Evolutionary conservation across 805 yeast species (phyloP).

Genomic region (Ogataea minuta): DNA sequence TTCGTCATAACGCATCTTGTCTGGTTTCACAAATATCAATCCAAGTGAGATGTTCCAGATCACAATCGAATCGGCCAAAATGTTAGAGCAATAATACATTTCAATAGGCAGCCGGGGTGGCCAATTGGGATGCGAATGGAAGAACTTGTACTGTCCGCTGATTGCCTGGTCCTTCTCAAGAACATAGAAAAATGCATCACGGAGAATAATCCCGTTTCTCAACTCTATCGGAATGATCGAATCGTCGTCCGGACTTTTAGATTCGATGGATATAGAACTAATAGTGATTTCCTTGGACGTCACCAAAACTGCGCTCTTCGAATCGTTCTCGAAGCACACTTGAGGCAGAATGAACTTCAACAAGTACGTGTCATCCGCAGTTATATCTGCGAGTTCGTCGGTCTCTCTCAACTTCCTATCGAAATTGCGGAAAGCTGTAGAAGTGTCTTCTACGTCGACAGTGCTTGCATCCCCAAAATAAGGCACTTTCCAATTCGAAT

Average conservation of each 20-base stretch:
- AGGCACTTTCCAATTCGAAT: conserved; percentile 10
- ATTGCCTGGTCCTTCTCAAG: conserved; percentile 39
- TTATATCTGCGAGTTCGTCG: conserved; percentile 18
- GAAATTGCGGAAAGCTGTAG: conserved; percentile 41
- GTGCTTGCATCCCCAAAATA: conserved; percentile 11
- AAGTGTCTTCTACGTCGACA: conserved; percentile 19
- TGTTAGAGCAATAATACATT: conserved; percentile 49
- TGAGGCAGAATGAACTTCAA: conserved; percentile 82
- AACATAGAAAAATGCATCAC: conserved; percentile 56
- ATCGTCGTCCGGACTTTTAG: conserved; percentile 39
- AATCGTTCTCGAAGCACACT: conserved; percentile 54
- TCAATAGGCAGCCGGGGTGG: conserved; percentile 70
- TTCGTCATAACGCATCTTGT: conserved; percentile 44
- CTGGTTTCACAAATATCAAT: conserved; percentile 48
- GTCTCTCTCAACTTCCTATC: conserved; percentile 48
- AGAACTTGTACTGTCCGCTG: conserved; percentile 34
- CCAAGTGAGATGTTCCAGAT: conserved; percentile 54
- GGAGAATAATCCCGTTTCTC: conserved; percentile 52
- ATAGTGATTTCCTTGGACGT: conserved; percentile 60
- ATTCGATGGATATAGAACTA: conserved; percentile 46
- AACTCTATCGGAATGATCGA: conserved; percentile 48
- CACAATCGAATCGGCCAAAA: conserved; percentile 43
- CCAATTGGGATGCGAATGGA: conserved; percentile 42
- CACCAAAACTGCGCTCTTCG: conserved; percentile 47
- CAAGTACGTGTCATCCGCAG: conserved; percentile 38